phyloP scores from a whole-genome alignment of 2,329 filamentous ascomycete species.

The Ophiostoma piceae region DNA sequence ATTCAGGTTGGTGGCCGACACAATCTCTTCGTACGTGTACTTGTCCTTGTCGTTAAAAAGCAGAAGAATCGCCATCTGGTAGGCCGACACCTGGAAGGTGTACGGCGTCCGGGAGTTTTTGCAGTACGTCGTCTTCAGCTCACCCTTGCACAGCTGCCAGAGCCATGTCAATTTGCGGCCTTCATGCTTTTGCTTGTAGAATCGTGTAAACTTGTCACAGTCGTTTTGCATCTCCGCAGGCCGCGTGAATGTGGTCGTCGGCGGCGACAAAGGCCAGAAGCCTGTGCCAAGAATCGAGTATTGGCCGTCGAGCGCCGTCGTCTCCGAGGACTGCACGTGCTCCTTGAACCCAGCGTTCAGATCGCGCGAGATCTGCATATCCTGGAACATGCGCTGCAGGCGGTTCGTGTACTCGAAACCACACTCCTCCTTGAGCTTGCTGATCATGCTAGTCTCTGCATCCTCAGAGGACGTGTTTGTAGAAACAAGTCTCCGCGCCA shows the following conservation, averaged over 20 bases:
- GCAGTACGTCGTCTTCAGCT: constrained; percentile 89
- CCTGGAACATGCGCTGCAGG: constrained; percentile 98
- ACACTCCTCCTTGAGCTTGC: constrained; percentile 96
- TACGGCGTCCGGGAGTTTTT: constrained; percentile 85
- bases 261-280: constrained; percentile 90
- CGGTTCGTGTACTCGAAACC: constrained; percentile 99
- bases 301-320: constrained; percentile 73
- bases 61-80: constrained; percentile 93
- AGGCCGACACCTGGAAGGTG: constrained; percentile 95
- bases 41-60: constrained; percentile 90
- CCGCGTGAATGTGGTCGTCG: constrained; percentile 81
- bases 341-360: constrained; percentile 85
- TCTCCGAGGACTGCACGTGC: constrained; percentile 59
- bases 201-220: constrained; percentile 81
- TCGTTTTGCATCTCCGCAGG: constrained; percentile 80
- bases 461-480: constrained; percentile 87
- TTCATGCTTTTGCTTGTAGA: constrained; percentile 95
- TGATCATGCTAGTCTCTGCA: constrained; percentile 98
- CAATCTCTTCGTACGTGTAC: constrained; percentile 82
- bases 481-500: constrained; percentile 88
- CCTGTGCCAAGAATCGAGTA: constrained; percentile 94
- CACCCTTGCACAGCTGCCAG: constrained; percentile 97
- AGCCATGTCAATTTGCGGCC: constrained; percentile 96
- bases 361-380: constrained; percentile 98
- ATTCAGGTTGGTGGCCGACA: constrained; percentile 71